Percentiles rank a stretch among this genome's conserved stretches.
Evolutionary conservation across 352 stramenopile species (phyloP).

Genomic region (Salisapilia sapeloensis): DNA sequence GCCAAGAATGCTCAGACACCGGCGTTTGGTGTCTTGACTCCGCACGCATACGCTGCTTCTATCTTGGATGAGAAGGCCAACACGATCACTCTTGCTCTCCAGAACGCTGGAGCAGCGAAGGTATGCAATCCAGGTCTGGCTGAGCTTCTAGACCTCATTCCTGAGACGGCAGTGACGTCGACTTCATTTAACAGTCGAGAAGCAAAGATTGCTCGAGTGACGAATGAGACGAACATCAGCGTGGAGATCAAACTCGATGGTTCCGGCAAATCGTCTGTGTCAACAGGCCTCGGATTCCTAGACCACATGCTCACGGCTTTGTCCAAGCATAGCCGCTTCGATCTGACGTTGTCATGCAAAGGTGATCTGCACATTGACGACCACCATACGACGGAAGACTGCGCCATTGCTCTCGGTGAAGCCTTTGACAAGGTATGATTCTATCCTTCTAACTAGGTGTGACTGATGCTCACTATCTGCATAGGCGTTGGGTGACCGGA

Average conservation of each 20-base stretch:
- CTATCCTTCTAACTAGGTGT: neutral
- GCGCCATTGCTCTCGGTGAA: constrained; percentile 86
- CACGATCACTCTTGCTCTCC: constrained; percentile 26
- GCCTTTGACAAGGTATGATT: constrained; percentile 57
- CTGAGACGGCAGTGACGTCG: constrained; percentile 2
- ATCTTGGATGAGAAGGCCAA: constrained; percentile 39
- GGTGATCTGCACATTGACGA: constrained; percentile 94
- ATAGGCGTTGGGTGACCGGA: constrained; percentile 74
- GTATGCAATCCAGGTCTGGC: constrained; percentile 61
- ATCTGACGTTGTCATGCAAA: constrained; percentile 79
- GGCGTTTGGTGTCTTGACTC: constrained; percentile 79
- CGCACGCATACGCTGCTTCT: constrained; percentile 63
- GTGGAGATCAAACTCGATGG: constrained; percentile 80
- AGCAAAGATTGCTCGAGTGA: constrained; percentile 55
- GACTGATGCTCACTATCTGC: neutral
- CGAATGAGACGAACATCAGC: constrained; percentile 91
- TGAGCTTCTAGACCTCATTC: constrained; percentile 71
- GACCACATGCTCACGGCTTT: constrained; percentile 86
- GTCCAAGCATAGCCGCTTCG: constrained; percentile 82
- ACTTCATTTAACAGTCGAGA: constrained; percentile 5
- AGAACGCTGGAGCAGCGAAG: constrained; percentile 28
- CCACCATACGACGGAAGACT: constrained; percentile 94
- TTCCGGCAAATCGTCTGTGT: constrained; percentile 64
- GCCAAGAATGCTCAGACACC: constrained; percentile 46
- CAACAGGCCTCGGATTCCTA: constrained; percentile 84